Conservation (phyloP, 345 rosid genomes). For the Excoecaria cochinchinensis region DNA sequence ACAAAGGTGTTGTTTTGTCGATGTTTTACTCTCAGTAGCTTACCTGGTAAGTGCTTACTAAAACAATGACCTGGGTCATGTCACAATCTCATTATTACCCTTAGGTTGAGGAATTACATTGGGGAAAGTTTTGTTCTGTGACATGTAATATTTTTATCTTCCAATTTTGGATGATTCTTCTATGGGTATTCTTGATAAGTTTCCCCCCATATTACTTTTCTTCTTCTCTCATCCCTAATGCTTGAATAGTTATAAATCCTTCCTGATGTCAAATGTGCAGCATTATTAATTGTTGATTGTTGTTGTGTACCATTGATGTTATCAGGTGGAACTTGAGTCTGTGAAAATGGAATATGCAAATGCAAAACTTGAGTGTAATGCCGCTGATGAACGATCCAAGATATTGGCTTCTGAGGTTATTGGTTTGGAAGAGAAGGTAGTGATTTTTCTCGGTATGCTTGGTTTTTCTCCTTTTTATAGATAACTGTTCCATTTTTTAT, state of each 20-base stretch:
- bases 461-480: background rate
- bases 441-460: background rate
- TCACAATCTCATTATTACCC: background rate
- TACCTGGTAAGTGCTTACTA: background rate
- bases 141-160: background rate
- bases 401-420: constrained; percentile 96
- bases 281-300: background rate
- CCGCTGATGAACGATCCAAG: constrained; percentile 90
- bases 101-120: background rate
- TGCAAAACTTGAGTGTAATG: constrained; percentile 81
- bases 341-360: constrained; percentile 61
- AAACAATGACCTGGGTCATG: background rate
- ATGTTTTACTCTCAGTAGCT: background rate
- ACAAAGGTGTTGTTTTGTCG: background rate
- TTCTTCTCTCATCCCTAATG: background rate
- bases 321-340: constrained; percentile 87
- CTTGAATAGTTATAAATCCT: background rate
- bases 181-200: background rate
- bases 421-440: constrained; percentile 98
- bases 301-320: constrained; percentile 20
- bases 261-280: too few relatives aligned
- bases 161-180: background rate
- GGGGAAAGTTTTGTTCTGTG: background rate
- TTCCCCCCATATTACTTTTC: background rate
- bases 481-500: background rate